Evolutionary conservation across 345 rosid genomes (phyloP).

Genomic region (Populus alba): DNA sequence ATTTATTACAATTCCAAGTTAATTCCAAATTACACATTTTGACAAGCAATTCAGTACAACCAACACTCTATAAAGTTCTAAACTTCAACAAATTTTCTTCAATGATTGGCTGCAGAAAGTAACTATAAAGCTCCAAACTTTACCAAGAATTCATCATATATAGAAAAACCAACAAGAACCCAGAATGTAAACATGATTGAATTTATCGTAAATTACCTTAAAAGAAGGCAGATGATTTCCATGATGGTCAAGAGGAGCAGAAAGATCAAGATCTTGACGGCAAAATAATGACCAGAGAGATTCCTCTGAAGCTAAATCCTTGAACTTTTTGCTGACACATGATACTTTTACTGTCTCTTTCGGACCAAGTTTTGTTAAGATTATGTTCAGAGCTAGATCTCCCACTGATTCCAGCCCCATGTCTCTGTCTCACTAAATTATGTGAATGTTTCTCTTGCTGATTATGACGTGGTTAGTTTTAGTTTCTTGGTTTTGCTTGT

Average conservation of each 20-base stretch:
- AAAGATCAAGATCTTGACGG: slow-evolving; percentile 53
- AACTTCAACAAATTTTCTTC: neutral
- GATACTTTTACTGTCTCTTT: slow-evolving; percentile 43
- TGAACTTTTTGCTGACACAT: slow-evolving; percentile 55
- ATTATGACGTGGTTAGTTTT: neutral
- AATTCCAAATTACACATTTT: neutral
- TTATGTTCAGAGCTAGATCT: slow-evolving; percentile 52
- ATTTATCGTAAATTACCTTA: slow-evolving; percentile 41
- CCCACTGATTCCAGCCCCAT: slow-evolving; percentile 67
- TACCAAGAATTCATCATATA: neutral
- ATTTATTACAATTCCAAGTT: neutral
- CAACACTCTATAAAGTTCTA: neutral
- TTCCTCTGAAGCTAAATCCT: slow-evolving; percentile 55
- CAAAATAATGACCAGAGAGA: slow-evolving; percentile 70
- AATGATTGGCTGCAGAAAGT: neutral
- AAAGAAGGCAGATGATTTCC: slow-evolving; percentile 64
- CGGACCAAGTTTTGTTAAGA: slow-evolving; percentile 55
- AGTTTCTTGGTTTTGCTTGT: neutral
- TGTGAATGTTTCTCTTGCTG: neutral
- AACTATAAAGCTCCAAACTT: neutral
- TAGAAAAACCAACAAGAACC: neutral
- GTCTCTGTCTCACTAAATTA: neutral
- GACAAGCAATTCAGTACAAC: neutral
- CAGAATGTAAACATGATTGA: neutral
- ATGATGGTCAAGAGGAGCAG: slow-evolving; percentile 58